Conservation (phyloP, 2,329 filamentous ascomycete species). For the Nectriaceae sp. region DNA sequence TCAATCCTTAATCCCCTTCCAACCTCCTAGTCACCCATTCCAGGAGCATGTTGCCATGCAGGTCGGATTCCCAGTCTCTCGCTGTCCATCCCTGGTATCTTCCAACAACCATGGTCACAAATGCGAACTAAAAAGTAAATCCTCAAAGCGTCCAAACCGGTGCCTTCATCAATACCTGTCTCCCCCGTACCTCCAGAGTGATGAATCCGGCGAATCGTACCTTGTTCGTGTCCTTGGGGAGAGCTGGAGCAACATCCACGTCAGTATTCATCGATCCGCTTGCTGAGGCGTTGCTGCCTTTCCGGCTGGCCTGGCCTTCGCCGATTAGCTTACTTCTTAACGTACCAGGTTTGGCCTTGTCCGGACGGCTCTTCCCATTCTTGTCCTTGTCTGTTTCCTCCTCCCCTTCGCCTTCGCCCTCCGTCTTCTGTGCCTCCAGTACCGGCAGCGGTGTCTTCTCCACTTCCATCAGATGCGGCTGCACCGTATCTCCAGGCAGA, state of each 20-base stretch:
- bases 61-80: conserved; percentile 2
- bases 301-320: conserved; percentile 3
- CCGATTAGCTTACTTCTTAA: conserved; percentile 19
- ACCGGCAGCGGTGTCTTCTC: conserved; percentile 72
- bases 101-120: conserved; percentile 1
- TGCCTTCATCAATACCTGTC: conserved; percentile 74
- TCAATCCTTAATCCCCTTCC: conserved; percentile 10
- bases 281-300: conserved; percentile 31
- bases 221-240: conserved; percentile 51
- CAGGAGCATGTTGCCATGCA: conserved; percentile 14
- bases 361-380: conserved; percentile 41
- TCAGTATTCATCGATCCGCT: conserved; percentile 39
- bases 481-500: conserved; percentile 70
- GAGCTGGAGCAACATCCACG: conserved; percentile 38
- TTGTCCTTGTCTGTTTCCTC: conserved; percentile 46
- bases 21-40: conserved; percentile 7
- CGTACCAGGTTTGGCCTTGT: conserved; percentile 53
- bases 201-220: conserved; percentile 78
- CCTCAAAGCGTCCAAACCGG: conserved; percentile 65
- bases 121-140: background rate
- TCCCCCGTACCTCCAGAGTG: conserved; percentile 72
- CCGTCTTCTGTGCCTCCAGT: conserved; percentile 49
- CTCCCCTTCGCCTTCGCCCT: conserved; percentile 44
- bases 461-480: conserved; percentile 79
- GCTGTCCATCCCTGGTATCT: conserved; percentile 9